Percentiles rank a stretch among this genome's conserved stretches.
Evolutionary conservation across 1,139 yeast species (phyloP).

Genomic region (Yamadazyma dushanensis): DNA sequence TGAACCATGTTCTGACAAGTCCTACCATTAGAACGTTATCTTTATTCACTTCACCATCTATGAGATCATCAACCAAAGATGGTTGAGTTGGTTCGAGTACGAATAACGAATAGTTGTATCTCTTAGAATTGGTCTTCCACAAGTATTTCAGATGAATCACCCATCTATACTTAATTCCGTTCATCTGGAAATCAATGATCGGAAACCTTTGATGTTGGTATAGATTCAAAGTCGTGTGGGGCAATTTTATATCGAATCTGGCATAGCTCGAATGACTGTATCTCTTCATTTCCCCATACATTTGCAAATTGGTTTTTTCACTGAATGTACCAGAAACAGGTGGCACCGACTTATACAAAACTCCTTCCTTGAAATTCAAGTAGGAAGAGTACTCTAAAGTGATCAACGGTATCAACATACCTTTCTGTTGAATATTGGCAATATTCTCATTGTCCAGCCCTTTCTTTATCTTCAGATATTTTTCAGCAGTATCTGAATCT

Average conservation of each 20-base stretch:
- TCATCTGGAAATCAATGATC: slow-evolving; percentile 7
- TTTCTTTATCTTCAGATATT: neutral
- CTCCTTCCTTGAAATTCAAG: neutral
- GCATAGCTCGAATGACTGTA: neutral
- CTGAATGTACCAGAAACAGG: neutral
- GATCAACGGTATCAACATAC: slow-evolving; percentile 2
- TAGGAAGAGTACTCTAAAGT: neutral
- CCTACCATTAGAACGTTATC: neutral
- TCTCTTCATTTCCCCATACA: neutral
- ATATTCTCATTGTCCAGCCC: neutral
- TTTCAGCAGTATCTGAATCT: slow-evolving; percentile 3
- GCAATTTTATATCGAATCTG: neutral
- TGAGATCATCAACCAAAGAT: slow-evolving; percentile 5
- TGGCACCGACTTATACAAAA: neutral
- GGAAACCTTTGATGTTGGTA: slow-evolving; percentile 6
- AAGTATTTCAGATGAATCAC: neutral
- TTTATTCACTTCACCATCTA: slow-evolving; percentile 4
- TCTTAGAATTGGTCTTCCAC: neutral
- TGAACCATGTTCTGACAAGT: neutral
- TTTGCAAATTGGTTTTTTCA: neutral
- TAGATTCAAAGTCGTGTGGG: neutral
- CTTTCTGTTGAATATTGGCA: slow-evolving; percentile 3
- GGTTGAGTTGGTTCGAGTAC: slow-evolving; percentile 4
- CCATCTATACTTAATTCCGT: slow-evolving; percentile 9
- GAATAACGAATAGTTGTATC: slow-evolving; percentile 5